These are phyloP conservation scores for Trichoderma sp. DNA, from an alignment of 2,329 filamentous ascomycete genomes.

Conservation along the genomic window DNA sequence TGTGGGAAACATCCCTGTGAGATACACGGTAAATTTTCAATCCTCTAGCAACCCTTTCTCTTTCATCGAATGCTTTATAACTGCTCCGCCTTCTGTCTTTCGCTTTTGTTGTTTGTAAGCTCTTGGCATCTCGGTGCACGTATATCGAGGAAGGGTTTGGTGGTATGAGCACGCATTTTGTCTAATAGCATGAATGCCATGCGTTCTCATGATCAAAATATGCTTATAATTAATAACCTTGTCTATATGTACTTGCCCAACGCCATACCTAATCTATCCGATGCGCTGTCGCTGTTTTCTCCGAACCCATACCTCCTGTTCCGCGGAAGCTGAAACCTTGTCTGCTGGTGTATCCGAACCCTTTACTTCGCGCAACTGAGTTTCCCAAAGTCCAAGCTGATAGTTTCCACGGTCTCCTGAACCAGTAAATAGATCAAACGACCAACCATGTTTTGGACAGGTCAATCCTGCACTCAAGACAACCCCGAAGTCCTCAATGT, in stretches of 20 bases:
- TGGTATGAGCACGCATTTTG: not conserved
- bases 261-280: not conserved
- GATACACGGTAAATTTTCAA: not conserved
- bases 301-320: constrained; percentile 45
- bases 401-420: constrained; percentile 61
- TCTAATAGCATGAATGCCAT: not conserved
- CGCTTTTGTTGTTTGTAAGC: no score
- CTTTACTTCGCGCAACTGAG: constrained; percentile 47
- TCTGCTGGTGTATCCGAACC: not conserved
- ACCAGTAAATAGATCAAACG: constrained; percentile 66
- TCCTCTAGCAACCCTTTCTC: not conserved
- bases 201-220: not conserved
- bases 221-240: not conserved
- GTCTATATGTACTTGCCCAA: not conserved
- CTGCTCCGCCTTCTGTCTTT: not conserved
- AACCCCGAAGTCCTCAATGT: constrained; percentile 71
- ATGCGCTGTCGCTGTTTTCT: constrained; percentile 38
- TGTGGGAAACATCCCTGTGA: not conserved
- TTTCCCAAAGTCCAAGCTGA: constrained; percentile 61
- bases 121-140: not conserved
- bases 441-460: constrained; percentile 70
- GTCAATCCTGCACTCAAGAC: constrained; percentile 60
- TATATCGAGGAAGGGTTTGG: not conserved
- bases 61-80: not conserved
- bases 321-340: not conserved